A percentile compares a stretch with the other conserved stretches of the same genome.
Evolutionary conservation across 2,329 filamentous ascomycete genomes (phyloP).

Genomic region (Curvularia sp.): DNA sequence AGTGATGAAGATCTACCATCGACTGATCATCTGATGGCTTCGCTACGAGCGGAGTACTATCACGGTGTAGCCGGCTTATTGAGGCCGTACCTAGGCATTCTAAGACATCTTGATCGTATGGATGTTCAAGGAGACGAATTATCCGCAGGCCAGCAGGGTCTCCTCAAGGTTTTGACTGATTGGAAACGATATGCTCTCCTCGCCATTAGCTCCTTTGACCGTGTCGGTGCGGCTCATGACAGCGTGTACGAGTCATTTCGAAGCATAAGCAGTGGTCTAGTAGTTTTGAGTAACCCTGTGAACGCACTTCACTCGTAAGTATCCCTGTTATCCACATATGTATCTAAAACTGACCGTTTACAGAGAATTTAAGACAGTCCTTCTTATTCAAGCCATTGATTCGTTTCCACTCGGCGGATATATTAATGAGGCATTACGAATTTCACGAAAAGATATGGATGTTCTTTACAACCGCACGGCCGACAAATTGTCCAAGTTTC

Average conservation of each 20-base stretch:
- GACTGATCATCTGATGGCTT: slow-evolving; percentile 8
- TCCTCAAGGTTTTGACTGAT: neutral
- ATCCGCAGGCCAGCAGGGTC: neutral
- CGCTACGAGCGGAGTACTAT: slow-evolving; percentile 5
- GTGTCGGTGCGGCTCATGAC: neutral
- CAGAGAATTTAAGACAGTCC: slow-evolving; percentile 1
- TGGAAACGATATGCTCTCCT: neutral
- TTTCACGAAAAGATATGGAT: neutral
- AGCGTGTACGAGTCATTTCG: neutral
- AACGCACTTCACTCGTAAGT: slow-evolving; percentile 6
- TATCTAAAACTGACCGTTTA: neutral
- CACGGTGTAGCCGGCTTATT: neutral
- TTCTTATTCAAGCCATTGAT: neutral
- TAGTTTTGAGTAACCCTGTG: slow-evolving; percentile 1
- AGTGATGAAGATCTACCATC: neutral
- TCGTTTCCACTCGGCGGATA: neutral
- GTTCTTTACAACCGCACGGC: neutral
- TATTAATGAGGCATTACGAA: neutral
- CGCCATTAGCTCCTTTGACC: neutral
- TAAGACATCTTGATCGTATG: neutral
- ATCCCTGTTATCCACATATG: neutral
- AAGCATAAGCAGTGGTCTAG: neutral
- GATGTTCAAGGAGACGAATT: neutral
- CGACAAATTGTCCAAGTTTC: neutral
- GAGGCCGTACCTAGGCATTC: neutral